Conservation (phyloP, 208 protist genomes). For the Leishmania gerbilli region DNA sequence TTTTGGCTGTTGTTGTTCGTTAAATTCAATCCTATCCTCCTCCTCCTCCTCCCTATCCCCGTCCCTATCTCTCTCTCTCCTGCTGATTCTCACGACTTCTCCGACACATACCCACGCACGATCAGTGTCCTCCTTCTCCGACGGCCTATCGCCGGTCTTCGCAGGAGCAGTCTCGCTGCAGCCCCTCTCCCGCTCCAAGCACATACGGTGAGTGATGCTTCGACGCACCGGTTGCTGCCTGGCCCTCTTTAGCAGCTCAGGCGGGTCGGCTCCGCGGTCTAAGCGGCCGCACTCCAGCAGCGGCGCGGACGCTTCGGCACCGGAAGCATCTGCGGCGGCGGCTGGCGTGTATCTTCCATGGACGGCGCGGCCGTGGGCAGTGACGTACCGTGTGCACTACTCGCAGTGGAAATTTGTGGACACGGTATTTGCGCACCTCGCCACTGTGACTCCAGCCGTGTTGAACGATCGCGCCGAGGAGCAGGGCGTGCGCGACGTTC, state of each 20-base stretch:
- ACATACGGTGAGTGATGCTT: constrained; percentile 3
- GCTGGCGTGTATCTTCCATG: constrained; percentile 54
- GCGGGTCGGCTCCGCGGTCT: constrained; percentile 4
- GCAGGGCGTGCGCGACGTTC: constrained; percentile 46
- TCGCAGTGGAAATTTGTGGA: constrained; percentile 68
- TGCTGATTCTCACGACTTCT: neutral
- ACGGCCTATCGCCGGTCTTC: neutral
- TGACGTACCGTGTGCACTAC: constrained; percentile 49
- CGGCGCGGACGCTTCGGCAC: neutral
- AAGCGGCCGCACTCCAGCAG: neutral
- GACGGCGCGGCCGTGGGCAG: constrained; percentile 55
- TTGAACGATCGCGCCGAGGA: constrained; percentile 40
- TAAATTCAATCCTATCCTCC: neutral
- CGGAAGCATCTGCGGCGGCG: neutral
- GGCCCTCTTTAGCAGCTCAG: constrained; percentile 1
- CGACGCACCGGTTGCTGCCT: neutral
- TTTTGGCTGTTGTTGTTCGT: neutral
- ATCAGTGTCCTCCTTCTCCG: neutral
- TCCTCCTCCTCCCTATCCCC: neutral
- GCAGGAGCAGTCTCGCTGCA: neutral
- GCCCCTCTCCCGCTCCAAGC: neutral
- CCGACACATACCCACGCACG: neutral
- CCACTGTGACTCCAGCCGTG: constrained; percentile 38
- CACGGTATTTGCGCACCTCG: constrained; percentile 41
- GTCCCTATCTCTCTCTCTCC: neutral